Base-by-base conservation (phyloP, 768 basidiomycete species). In the Kwoniella europaea region DNA sequence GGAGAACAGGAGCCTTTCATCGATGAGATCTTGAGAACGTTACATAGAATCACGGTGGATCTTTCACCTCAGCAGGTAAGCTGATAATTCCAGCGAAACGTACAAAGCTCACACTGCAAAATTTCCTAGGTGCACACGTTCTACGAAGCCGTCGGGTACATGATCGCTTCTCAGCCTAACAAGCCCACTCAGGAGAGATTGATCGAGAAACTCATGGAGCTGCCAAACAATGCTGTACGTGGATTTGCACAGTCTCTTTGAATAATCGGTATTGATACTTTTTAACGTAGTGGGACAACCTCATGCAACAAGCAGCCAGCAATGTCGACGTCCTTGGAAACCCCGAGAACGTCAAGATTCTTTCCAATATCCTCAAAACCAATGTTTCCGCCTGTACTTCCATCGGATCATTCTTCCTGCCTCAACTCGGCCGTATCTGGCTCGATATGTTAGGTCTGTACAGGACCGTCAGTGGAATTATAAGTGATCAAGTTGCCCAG, bases 121-220 rank as follows among this genome's bases (percentile, higher is more conserved):
- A 50, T 67, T 6, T 35, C 27, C 4, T 50, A 82, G 87, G 94
- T 97, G 41, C 96, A 99, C 83, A 98, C 96, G 0, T 98, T 98
- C 86, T 98, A 98, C 77, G 96, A 98, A 85, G 97, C 97, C 6
- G 92, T 98, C 59, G 97, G 97, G 4, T 94, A 98, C 86, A 98
- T 98, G 97, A 97, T 99, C 77, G 94, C 94, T 22, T 94, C 96
- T 1, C 97, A 98, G 79, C 95, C 96, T 63, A 98, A 99, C 85
- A 97, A 97, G 83, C 91, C 93, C 12, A 92, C 91, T 77, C 97
- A 98, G 83, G 97, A 98, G 84, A 91, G 93, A 75, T 86, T 99
- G 65, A 97, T 99, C 63, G 87, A 90, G 16, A 97, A 94, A 82
- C 84, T 99, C 65, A 99, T 99, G 97, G 94, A 96, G 71, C 85